phyloP scores from a whole-genome alignment of 495 filamentous ascomycete genomes.

The Penicillium paradoxum region DNA sequence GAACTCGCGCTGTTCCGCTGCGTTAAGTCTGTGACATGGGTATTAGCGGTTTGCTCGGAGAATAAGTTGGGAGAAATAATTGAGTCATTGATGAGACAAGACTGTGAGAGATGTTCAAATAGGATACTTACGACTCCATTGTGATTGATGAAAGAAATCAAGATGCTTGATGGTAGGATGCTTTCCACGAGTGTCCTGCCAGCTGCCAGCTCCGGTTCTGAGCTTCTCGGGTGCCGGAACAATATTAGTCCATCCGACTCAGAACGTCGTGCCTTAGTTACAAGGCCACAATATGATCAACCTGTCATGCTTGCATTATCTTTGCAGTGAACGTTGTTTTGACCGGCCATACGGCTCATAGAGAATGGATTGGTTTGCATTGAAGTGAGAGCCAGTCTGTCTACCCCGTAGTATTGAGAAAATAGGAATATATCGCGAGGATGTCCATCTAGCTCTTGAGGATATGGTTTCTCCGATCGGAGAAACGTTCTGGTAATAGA shows the following conservation, averaged over 20 bases:
- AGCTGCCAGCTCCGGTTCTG: slow-evolving; percentile 24
- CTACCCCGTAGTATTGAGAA: no score
- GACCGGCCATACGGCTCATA: not conserved
- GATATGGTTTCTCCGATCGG: not conserved
- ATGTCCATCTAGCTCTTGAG: not conserved
- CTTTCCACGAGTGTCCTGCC: slow-evolving; percentile 5
- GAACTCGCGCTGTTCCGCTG: slow-evolving; percentile 85
- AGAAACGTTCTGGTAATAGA: not conserved
- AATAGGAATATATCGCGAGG: not conserved
- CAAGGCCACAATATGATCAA: not conserved
- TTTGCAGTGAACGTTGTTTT: not conserved
- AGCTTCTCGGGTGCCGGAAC: slow-evolving; percentile 19
- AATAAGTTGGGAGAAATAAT: not conserved
- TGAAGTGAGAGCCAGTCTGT: not conserved
- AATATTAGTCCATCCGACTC: slow-evolving; percentile 10
- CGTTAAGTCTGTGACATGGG: slow-evolving; percentile 52
- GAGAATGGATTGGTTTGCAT: no score
- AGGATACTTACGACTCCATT: slow-evolving; percentile 42
- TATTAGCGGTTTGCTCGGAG: not conserved
- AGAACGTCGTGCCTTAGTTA: not conserved
- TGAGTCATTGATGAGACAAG: not conserved
- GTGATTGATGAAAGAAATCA: slow-evolving; percentile 13
- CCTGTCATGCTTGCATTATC: not conserved
- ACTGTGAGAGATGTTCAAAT: not conserved
- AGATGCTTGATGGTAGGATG: slow-evolving; percentile 10